Conservation (phyloP, 1,284 basidiomycete species). For the Ustilago loliicola region DNA sequence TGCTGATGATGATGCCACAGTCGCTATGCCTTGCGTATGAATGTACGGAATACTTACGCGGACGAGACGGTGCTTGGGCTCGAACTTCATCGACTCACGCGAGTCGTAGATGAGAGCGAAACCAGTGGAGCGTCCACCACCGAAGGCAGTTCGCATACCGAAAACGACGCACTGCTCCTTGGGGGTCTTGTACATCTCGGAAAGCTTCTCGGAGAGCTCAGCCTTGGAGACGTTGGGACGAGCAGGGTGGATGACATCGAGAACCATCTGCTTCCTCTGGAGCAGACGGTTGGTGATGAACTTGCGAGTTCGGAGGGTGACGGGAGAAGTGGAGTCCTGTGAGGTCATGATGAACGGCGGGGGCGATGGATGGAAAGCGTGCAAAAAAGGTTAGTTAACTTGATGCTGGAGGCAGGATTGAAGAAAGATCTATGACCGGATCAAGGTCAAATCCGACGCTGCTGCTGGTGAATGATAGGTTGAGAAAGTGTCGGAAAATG, state of each 20-base stretch:
- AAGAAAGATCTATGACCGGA: slow-evolving; percentile 1
- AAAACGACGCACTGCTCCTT: slow-evolving; percentile 77
- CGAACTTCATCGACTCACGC: slow-evolving; percentile 90
- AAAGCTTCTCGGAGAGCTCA: slow-evolving; percentile 94
- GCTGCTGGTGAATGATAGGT: slow-evolving; percentile 8
- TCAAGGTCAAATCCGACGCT: slow-evolving; percentile 14
- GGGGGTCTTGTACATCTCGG: slow-evolving; percentile 77
- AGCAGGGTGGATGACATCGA: slow-evolving; percentile 95
- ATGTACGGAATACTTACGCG: slow-evolving; percentile 76
- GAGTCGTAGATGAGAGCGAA: slow-evolving; percentile 99
- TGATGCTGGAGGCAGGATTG: background rate
- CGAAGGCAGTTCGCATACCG: slow-evolving; percentile 86
- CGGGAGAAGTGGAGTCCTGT: slow-evolving; percentile 84
- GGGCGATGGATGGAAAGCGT: background rate
- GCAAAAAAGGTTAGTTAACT: slow-evolving; percentile 12
- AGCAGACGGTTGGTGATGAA: slow-evolving; percentile 99
- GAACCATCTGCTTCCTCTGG: slow-evolving; percentile 81
- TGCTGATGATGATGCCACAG: background rate
- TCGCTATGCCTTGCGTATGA: background rate
- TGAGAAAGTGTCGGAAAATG: background rate
- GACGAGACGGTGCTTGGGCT: slow-evolving; percentile 95
- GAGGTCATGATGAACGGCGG: background rate
- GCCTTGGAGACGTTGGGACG: slow-evolving; percentile 93
- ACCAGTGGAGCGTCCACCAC: slow-evolving; percentile 95
- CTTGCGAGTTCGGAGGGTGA: slow-evolving; percentile 98